Conservation (phyloP, 139 green algal genomes). For the Ostreobium quekettii region DNA sequence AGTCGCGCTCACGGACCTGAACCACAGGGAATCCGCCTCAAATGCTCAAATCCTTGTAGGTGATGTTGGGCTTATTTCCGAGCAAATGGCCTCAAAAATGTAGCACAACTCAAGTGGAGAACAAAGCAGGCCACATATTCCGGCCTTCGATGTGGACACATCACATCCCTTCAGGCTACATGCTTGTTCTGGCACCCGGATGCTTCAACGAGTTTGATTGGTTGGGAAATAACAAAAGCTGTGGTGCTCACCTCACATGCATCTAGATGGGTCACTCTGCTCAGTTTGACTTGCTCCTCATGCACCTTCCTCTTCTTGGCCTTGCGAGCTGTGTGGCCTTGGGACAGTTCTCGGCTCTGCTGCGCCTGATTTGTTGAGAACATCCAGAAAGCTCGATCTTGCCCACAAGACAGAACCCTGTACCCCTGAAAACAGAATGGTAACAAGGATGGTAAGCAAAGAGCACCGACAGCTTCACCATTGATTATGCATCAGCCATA, state of each 20-base stretch:
- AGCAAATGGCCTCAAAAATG: no score
- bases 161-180: no score
- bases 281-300: constrained; percentile 80
- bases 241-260: not conserved
- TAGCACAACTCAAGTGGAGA: no score
- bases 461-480: no score
- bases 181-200: not conserved
- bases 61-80: not conserved
- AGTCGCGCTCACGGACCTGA: constrained; percentile 87
- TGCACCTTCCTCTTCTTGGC: constrained; percentile 66
- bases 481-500: constrained; percentile 5
- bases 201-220: not conserved
- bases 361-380: constrained; percentile 88
- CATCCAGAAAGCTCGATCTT: constrained; percentile 82
- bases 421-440: constrained; percentile 42
- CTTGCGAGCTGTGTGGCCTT: constrained; percentile 53
- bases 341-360: constrained; percentile 87
- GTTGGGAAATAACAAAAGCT: not conserved
- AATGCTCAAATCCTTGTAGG: not conserved
- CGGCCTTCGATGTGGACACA: no score
- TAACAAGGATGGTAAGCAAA: no score
- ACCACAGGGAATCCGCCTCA: not conserved
- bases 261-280: constrained; percentile 32
- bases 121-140: no score
- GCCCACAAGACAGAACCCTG: constrained; percentile 72